Percentiles rank a stretch among this genome's conserved stretches.
Evolutionary conservation across 1,139 yeast genomes (phyloP).

Genomic region (Yamadazyma triangularis): DNA sequence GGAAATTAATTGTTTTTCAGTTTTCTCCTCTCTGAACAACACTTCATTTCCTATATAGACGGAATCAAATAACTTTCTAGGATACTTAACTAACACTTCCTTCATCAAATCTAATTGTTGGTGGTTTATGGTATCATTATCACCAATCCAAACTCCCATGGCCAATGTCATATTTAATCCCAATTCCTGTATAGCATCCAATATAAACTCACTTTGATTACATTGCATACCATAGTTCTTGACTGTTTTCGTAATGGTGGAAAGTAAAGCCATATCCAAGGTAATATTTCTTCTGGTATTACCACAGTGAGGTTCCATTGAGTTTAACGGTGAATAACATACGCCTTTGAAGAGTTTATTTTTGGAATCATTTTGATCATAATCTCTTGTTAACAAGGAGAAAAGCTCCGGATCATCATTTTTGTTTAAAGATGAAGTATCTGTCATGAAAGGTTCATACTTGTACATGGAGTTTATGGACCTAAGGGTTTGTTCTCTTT

Average conservation of each 20-base stretch:
- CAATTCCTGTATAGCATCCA: conserved; percentile 49
- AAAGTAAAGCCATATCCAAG: conserved; percentile 51
- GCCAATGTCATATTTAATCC: conserved; percentile 53
- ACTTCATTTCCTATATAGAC: conserved; percentile 64
- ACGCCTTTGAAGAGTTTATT: conserved; percentile 46
- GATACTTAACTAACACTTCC: conserved; percentile 37
- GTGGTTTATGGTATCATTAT: conserved; percentile 32
- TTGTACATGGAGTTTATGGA: neutral
- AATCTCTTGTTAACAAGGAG: neutral
- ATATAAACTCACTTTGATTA: conserved; percentile 47
- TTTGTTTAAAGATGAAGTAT: neutral
- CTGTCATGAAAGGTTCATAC: too few relatives aligned
- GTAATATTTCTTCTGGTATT: conserved; percentile 43
- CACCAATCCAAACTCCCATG: conserved; percentile 63
- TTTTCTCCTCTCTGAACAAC: conserved; percentile 48
- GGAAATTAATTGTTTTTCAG: conserved; percentile 29
- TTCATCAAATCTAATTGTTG: conserved; percentile 44
- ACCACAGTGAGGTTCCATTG: conserved; percentile 51
- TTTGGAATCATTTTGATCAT: conserved; percentile 7
- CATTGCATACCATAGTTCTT: conserved; percentile 65
- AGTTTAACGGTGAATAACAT: conserved; percentile 55
- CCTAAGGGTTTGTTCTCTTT: conserved; percentile 10
- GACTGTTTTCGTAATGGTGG: conserved; percentile 54
- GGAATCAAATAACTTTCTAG: conserved; percentile 44
- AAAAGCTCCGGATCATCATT: neutral